A percentile compares a stretch with the other conserved stretches of the same genome.
These are phyloP conservation scores for Epichloe sibirici DNA, from an alignment of 2,329 filamentous ascomycete species.

Conservation along the genomic window DNA sequence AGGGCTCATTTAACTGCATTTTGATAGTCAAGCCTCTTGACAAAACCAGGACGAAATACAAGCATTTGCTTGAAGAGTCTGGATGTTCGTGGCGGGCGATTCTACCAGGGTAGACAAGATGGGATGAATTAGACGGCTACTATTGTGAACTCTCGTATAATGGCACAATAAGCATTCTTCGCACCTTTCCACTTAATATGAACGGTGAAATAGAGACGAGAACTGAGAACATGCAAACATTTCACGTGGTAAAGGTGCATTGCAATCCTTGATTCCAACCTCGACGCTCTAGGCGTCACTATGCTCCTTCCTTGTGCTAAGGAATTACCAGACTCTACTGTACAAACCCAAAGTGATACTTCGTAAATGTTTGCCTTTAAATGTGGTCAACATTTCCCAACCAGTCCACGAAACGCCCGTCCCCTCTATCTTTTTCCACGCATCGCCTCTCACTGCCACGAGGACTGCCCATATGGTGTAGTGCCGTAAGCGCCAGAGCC, in stretches of 20 bases:
- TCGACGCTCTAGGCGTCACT: not conserved
- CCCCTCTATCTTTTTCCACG: not conserved
- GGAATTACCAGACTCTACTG: not conserved
- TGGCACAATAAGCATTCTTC: too few species aligned
- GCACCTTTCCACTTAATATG: not conserved
- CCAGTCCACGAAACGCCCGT: slow-evolving; percentile 4
- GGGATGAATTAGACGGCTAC: too few species aligned
- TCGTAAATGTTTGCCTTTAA: not conserved
- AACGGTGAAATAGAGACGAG: not conserved
- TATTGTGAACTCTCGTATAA: too few species aligned
- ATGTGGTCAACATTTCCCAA: not conserved
- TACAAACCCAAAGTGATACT: slow-evolving; percentile 3
- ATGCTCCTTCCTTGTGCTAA: not conserved
- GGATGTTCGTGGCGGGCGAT: too few species aligned
- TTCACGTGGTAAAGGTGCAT: not conserved
- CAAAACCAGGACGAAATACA: not conserved
- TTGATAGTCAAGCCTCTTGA: not conserved
- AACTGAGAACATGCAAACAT: not conserved
- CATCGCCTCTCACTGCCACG: slow-evolving; percentile 29
- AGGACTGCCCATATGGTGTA: slow-evolving; percentile 35
- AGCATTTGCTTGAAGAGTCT: not conserved
- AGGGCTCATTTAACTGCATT: not conserved
- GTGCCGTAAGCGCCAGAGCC: slow-evolving; percentile 31
- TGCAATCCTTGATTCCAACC: not conserved
- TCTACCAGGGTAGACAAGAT: too few species aligned